These are phyloP conservation scores for Euphorbia celastroides DNA, from an alignment of 441 rosid species.

Conservation along the genomic window DNA sequence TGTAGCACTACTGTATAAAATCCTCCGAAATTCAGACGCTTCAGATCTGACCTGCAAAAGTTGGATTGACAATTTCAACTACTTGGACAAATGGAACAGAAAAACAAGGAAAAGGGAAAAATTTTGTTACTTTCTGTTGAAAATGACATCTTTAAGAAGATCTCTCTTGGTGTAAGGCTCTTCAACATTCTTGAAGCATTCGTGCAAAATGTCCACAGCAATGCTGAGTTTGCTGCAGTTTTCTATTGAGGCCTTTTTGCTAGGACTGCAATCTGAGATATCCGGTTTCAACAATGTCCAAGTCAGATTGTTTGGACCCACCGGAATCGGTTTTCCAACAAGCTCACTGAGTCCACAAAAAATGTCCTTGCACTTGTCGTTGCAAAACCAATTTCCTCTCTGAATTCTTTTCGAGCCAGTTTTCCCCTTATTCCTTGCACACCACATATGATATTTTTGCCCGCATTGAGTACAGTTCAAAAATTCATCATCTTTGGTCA, in stretches of 20 bases:
- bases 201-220: conserved; percentile 76
- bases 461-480: conserved; percentile 60
- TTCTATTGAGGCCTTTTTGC: conserved; percentile 38
- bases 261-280: conserved; percentile 26
- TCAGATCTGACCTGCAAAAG: conserved; percentile 52
- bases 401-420: conserved; percentile 18
- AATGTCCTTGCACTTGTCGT: conserved; percentile 45
- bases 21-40: conserved; percentile 70
- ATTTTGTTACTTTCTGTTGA: conserved; percentile 51
- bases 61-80: conserved; percentile 4
- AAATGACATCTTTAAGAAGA: conserved; percentile 64
- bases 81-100: not conserved
- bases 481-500: conserved; percentile 23
- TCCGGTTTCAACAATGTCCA: conserved; percentile 55
- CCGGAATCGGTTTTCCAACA: conserved; percentile 14
- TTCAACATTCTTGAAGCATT: conserved; percentile 68
- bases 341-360: conserved; percentile 4
- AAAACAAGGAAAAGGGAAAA: not conserved
- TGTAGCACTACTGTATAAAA: conserved; percentile 76
- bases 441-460: conserved; percentile 41
- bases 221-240: conserved; percentile 54
- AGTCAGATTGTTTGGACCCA: conserved; percentile 48
- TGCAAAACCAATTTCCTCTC: conserved; percentile 57
- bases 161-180: conserved; percentile 53
- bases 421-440: conserved; percentile 32